These are phyloP conservation scores for Tranzscheliella williamsii DNA, from an alignment of 1,284 basidiomycete species.

Conservation along the genomic window DNA sequence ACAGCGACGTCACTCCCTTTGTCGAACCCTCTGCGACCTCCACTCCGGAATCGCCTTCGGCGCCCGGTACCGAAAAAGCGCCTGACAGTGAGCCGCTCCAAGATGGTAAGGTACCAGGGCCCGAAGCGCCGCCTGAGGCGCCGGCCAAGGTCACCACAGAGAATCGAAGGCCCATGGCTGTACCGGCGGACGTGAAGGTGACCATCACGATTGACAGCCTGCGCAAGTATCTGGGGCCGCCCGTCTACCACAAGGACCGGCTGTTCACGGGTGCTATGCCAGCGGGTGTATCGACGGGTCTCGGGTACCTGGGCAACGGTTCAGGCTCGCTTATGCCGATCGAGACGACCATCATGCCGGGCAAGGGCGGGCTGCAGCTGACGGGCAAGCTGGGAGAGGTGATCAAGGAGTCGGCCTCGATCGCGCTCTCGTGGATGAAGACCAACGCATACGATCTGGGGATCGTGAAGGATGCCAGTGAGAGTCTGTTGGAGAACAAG, in stretches of 20 bases:
- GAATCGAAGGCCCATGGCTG: slow-evolving; percentile 76
- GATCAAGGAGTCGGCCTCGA: slow-evolving; percentile 92
- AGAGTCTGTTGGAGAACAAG: slow-evolving; percentile 76
- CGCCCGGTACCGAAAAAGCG: slow-evolving; percentile 1
- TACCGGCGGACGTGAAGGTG: slow-evolving; percentile 80
- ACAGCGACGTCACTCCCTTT: slow-evolving; percentile 16
- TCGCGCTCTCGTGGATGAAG: slow-evolving; percentile 91
- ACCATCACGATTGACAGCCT: slow-evolving; percentile 82
- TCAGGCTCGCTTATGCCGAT: slow-evolving; percentile 96
- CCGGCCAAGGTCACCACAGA: slow-evolving; percentile 70
- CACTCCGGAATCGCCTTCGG: slow-evolving; percentile 1
- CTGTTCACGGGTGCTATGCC: slow-evolving; percentile 80
- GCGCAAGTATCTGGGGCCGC: slow-evolving; percentile 94
- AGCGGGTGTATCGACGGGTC: slow-evolving; percentile 87
- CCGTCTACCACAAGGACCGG: slow-evolving; percentile 91
- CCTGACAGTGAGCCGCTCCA: slow-evolving; percentile 23
- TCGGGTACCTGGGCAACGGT: slow-evolving; percentile 94
- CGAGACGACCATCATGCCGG: slow-evolving; percentile 66
- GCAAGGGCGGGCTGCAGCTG: slow-evolving; percentile 69
- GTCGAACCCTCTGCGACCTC: slow-evolving; percentile 22
- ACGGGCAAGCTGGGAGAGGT: slow-evolving; percentile 98
- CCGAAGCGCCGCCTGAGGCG: slow-evolving; percentile 35
- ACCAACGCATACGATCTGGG: slow-evolving; percentile 84
- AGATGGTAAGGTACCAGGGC: slow-evolving; percentile 36
- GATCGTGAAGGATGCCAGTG: slow-evolving; percentile 69